These are phyloP conservation scores for Ganoderma boninense DNA, from an alignment of 1,284 basidiomycete species.

Conservation along the genomic window DNA sequence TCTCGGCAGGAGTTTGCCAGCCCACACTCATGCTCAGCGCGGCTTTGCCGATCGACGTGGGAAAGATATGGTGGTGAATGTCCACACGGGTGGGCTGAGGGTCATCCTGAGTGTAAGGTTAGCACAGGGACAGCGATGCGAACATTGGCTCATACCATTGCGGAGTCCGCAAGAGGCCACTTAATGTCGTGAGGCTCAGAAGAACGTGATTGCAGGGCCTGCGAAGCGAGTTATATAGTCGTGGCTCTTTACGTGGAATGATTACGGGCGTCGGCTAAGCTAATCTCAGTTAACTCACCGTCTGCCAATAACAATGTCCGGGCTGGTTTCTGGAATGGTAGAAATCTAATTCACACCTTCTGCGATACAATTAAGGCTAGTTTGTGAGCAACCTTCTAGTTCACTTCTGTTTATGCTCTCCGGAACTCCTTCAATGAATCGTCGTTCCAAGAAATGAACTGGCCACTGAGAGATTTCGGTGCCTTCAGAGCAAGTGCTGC, in stretches of 20 bases:
- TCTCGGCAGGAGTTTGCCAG: conserved; percentile 66
- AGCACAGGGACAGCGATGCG: neutral
- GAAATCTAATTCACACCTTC: conserved; percentile 3
- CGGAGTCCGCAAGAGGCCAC: neutral
- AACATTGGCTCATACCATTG: conserved; percentile 4
- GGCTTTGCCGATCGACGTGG: conserved; percentile 49
- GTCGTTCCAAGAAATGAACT: conserved; percentile 79
- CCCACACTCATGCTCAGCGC: conserved; percentile 54
- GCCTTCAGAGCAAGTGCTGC: conserved; percentile 71
- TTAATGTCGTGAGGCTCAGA: neutral
- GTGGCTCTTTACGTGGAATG: neutral
- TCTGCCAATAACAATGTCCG: neutral
- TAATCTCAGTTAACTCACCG: neutral
- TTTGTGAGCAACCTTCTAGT: neutral
- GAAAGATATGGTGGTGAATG: conserved; percentile 78
- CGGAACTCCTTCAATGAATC: conserved; percentile 66
- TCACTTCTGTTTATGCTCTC: conserved; percentile 22
- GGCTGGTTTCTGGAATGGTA: neutral
- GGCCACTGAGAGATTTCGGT: conserved; percentile 67
- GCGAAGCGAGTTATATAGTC: neutral
- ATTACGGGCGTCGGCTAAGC: neutral
- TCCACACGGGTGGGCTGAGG: conserved; percentile 54
- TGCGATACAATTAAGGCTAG: conserved; percentile 2
- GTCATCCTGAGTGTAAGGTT: neutral
- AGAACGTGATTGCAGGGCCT: neutral